Evolutionary conservation across 768 basidiomycete genomes (phyloP), one percentile per base, ranked within the genome.

Genomic region (Lanmaoa pseudosensibilis): DNA sequence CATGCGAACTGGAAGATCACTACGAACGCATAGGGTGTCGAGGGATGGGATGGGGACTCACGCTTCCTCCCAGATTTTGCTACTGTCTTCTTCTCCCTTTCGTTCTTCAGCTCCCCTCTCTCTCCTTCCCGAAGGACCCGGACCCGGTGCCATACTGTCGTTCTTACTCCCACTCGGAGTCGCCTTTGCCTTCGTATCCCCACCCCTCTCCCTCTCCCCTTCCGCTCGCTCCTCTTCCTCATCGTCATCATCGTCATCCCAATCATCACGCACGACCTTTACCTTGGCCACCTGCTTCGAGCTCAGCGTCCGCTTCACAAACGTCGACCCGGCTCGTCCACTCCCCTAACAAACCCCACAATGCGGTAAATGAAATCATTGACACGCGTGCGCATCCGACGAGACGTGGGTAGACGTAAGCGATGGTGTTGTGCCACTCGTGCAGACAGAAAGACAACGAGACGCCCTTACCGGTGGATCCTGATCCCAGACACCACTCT

Each of bases 61-160:
- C 88, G 88, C 88, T 61, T 83, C 78, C 56, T 84, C 80, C 88
- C 88, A 90, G 50, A 90, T 75, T 52, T 74, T 77, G 65, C 76
- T 79, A 33, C 78, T 83, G 34, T 70, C 75, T 39, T 45, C 33
- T 27, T 33, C 47, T 45, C 49, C 34, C 11, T 34, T 36, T 32
- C 19, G 54, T 12, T 11, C 27, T 23, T 45, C 27, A 5, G 18
- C 23, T 13, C n/a, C 30, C 12, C 11, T 7, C 3, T 7, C n/a
- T 27, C 34, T n/a, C 32, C 6, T 57, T 25, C 23, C 23, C 27
- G 21, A 27, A 12, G 18, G 8, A 19, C n/a, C 2, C 27, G 6
- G 36, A 43, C 15, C 19, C 5, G 51, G 33, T 13, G 13, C 11
- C n/a, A 8, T 10, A 15, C 37, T n/a, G 8, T 44, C 30, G 27